Evolutionary conservation across 2,329 filamentous ascomycete species (phyloP), one percentile per base, ranked within the genome.

Genomic region (Fusarium luffae): DNA sequence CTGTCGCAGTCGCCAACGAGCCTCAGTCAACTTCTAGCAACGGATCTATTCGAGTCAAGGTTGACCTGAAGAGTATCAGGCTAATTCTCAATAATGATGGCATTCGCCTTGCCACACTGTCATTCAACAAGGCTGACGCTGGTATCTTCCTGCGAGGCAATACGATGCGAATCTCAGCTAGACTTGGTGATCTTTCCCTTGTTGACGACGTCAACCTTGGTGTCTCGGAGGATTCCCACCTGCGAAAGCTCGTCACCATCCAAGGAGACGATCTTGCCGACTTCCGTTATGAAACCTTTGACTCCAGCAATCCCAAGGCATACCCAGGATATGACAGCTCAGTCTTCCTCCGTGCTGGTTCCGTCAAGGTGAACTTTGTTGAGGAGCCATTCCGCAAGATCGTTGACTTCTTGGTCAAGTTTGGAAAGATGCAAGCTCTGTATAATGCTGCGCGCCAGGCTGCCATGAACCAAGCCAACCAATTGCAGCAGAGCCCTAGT

Each of bases 331-430:
- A 98, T 76, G 95, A 98, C 77, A 96, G 93, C 16, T 95, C 94
- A 3, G 90, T 99, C 30, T 97, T 90, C 76, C 84, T 99, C 13
- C 90, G 95, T 37, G 95, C 96, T 19, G 96, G 96, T 3, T 99
- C 96, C 0, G 91, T 99, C 79, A 98, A 97, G 81, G 86, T 99
- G 77, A 98, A 98, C 78, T 99, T 99, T 78, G 83, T 98, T 6
- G 95, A 98, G 66, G 97, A 99, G 79, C 96, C 96, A 0, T 98
- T 98, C 84, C 90, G 96, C 54, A 98, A 98, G 81, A 98, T 99
- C 69, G 93, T 99, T 80, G 93, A 97, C 72, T 99, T 99, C 79
- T 85, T 97, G 44, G 94, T 99, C 78, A 99, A 99, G 76, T 99
- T 99, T 78, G 96, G 97, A 65, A 97, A 97, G 81, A 99, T 99